These are phyloP conservation scores for Mortierella sp. DNA, from an alignment of 371 early-diverging fungal species.

Conservation along the genomic window DNA sequence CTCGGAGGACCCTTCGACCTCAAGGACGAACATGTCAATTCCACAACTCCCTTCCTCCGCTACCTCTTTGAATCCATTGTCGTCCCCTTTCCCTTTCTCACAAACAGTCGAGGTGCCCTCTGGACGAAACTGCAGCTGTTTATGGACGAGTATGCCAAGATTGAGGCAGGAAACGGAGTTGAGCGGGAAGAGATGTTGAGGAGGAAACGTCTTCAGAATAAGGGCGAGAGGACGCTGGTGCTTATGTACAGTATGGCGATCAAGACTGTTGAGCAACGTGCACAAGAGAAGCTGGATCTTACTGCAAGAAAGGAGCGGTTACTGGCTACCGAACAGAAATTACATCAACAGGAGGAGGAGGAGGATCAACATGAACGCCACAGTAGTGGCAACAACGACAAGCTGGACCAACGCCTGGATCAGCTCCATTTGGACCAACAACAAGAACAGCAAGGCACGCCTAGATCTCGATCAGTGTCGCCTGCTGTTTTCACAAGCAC, in stretches of 20 bases:
- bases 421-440: neutral
- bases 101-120: conserved; percentile 28
- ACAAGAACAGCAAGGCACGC: neutral
- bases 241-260: conserved; percentile 52
- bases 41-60: conserved; percentile 50
- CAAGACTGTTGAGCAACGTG: conserved; percentile 55
- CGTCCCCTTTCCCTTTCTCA: conserved; percentile 54
- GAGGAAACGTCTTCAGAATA: conserved; percentile 38
- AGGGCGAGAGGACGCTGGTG: conserved; percentile 36
- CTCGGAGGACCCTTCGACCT: conserved; percentile 56
- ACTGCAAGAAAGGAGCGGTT: neutral
- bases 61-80: conserved; percentile 56
- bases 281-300: conserved; percentile 25
- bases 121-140: conserved; percentile 51
- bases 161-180: conserved; percentile 48
- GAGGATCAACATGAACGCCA: neutral
- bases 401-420: neutral
- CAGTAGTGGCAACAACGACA: neutral
- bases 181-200: conserved; percentile 53
- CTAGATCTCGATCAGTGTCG: neutral
- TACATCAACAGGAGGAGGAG: neutral
- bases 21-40: conserved; percentile 41
- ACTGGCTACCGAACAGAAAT: neutral
- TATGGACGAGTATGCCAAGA: conserved; percentile 50
- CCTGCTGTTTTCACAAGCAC: neutral